These are phyloP conservation scores for Coemansia asiatica DNA, from an alignment of 192 early-diverging fungal genomes.

Conservation along the genomic window DNA sequence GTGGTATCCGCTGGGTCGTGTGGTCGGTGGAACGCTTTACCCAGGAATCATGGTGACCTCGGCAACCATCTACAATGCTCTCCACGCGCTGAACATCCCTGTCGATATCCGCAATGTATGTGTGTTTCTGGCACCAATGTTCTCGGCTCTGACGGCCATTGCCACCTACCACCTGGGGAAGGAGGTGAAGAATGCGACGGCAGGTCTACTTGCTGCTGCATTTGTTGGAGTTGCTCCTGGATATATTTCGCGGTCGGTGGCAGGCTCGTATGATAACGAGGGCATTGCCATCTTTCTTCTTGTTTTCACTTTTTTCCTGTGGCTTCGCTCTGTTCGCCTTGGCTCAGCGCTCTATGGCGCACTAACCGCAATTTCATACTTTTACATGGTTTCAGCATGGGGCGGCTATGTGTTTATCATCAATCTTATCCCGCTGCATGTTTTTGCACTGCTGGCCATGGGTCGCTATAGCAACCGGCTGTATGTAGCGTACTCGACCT, in stretches of 20 bases:
- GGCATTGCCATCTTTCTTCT: constrained; percentile 99
- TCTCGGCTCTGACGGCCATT: constrained; percentile 94
- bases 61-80: constrained; percentile 89
- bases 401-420: constrained; percentile 99
- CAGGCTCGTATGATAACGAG: constrained; percentile 99
- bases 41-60: constrained; percentile 99
- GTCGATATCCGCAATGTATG: constrained; percentile 98
- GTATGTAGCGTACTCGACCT: constrained; percentile 98
- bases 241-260: constrained; percentile 99
- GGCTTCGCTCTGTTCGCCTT: constrained; percentile 95
- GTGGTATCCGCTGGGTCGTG: constrained; percentile 98
- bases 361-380: constrained; percentile 89
- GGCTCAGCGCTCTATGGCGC: constrained; percentile 90
- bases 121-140: constrained; percentile 95
- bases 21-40: constrained; percentile 99
- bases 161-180: constrained; percentile 91
- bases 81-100: constrained; percentile 91
- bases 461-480: constrained; percentile 90
- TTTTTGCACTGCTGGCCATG: constrained; percentile 91
- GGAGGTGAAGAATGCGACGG: constrained; percentile 88
- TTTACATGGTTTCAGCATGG: constrained; percentile 99
- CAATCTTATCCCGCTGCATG: constrained; percentile 97
- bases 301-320: constrained; percentile 96
- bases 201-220: constrained; percentile 94
- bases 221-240: constrained; percentile 99